These are phyloP conservation scores for Coleophoma crateriformis DNA, from an alignment of 2,329 filamentous ascomycete genomes.

Conservation along the genomic window DNA sequence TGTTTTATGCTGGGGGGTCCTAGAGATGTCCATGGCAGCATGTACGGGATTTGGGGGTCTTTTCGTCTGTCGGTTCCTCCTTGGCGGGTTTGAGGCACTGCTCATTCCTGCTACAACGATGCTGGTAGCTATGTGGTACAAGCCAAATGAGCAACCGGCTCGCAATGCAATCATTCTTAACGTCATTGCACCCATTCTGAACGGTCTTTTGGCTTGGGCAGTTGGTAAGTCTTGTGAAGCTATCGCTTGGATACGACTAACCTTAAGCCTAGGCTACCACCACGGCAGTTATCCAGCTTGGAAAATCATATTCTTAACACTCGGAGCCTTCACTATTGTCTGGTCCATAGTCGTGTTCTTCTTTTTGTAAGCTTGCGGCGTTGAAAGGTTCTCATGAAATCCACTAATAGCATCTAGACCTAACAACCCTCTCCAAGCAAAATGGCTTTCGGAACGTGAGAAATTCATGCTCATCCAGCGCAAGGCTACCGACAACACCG, in stretches of 20 bases:
- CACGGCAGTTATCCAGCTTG: constrained; percentile 15
- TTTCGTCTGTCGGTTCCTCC: constrained; percentile 40
- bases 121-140: constrained; percentile 50
- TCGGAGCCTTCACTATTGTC: constrained; percentile 16
- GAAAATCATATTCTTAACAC: constrained; percentile 22
- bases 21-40: constrained; percentile 40
- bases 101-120: constrained; percentile 48
- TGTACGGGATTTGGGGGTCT: constrained; percentile 43
- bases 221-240: constrained; percentile 6
- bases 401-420: constrained; percentile 19
- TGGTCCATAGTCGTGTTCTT: constrained; percentile 17
- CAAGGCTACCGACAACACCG: constrained; percentile 16
- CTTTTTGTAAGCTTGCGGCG: constrained; percentile 7
- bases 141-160: constrained; percentile 47
- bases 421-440: constrained; percentile 39
- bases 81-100: constrained; percentile 46
- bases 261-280: constrained; percentile 7
- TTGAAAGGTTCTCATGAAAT: not conserved
- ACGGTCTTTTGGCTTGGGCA: constrained; percentile 18
- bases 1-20: constrained; percentile 24
- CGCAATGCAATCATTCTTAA: constrained; percentile 27
- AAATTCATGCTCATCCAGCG: constrained; percentile 41
- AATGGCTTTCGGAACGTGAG: constrained; percentile 30
- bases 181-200: constrained; percentile 19
- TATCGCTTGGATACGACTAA: not conserved